phyloP scores from a whole-genome alignment of 2,329 filamentous ascomycete species.

The Akanthomyces lecanii region DNA sequence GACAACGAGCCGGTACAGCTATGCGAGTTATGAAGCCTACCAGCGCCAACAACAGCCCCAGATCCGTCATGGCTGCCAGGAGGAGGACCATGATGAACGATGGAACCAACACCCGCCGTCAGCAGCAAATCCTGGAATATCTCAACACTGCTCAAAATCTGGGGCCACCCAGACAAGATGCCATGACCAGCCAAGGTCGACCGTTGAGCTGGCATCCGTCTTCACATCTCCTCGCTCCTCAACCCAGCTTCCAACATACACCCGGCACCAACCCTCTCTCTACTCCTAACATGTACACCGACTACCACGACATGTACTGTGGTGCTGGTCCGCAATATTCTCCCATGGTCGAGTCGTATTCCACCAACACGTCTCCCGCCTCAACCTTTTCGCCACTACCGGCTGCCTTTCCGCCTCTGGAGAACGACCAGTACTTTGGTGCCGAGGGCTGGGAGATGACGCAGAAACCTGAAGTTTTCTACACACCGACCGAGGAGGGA shows the following conservation, averaged over 20 bases:
- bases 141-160: conserved; percentile 24
- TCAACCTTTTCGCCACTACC: conserved; percentile 52
- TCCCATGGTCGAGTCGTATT: conserved; percentile 52
- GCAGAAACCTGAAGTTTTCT: conserved; percentile 28
- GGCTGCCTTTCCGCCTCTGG: conserved; percentile 40
- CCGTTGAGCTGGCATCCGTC: conserved; percentile 75
- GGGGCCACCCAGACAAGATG: conserved; percentile 19
- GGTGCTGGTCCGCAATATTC: conserved; percentile 42
- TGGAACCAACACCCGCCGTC: conserved; percentile 40
- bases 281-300: conserved; percentile 33
- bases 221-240: conserved; percentile 40
- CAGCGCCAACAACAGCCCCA: conserved; percentile 66
- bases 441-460: conserved; percentile 35
- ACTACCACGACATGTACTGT: conserved; percentile 38
- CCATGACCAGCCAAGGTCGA: conserved; percentile 39
- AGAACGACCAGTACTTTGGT: conserved; percentile 37
- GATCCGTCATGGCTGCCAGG: conserved; percentile 46
- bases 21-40: conserved; percentile 62
- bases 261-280: conserved; percentile 33
- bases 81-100: conserved; percentile 56
- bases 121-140: conserved; percentile 45
- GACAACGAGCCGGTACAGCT: conserved; percentile 44
- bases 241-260: conserved; percentile 29
- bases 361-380: conserved; percentile 54
- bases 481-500: conserved; percentile 23